These are phyloP conservation scores for Cryptosporidium baileyi DNA, from an alignment of 169 alveolate genomes.

Conservation along the genomic window DNA sequence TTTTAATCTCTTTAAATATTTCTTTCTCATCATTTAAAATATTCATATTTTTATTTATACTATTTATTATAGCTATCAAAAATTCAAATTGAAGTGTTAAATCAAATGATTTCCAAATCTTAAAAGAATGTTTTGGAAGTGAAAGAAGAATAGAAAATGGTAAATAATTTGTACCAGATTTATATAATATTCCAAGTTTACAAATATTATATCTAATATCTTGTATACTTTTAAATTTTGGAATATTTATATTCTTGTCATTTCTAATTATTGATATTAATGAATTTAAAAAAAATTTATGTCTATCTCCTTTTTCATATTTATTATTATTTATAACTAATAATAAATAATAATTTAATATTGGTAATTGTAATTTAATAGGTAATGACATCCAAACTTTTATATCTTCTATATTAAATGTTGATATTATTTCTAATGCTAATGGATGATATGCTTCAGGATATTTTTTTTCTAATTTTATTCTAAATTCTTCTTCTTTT, in stretches of 20 bases:
- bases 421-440: conserved; percentile 49
- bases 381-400: conserved; percentile 25
- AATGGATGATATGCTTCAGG: conserved; percentile 65
- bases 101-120: conserved; percentile 47
- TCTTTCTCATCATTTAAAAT: not conserved
- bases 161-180: not conserved
- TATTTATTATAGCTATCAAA: conserved; percentile 9
- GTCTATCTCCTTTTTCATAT: conserved; percentile 32
- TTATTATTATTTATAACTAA: not conserved
- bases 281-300: conserved; percentile 18
- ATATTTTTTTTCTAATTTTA: not conserved
- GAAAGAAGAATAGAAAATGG: conserved; percentile 36
- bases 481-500: conserved; percentile 9
- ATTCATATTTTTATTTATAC: conserved; percentile 9
- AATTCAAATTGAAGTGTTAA: conserved; percentile 29
- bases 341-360: conserved; percentile 10
- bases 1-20: not conserved
- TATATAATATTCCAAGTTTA: conserved; percentile 25
- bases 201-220: conserved; percentile 41
- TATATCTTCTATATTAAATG: conserved; percentile 20
- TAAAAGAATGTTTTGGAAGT: conserved; percentile 45
- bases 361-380: not conserved
- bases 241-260: not conserved
- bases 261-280: conserved; percentile 1
- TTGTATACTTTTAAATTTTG: conserved; percentile 13